These are phyloP conservation scores for Tolypocladium tropicale DNA, from an alignment of 2,329 filamentous ascomycete genomes.

Conservation along the genomic window DNA sequence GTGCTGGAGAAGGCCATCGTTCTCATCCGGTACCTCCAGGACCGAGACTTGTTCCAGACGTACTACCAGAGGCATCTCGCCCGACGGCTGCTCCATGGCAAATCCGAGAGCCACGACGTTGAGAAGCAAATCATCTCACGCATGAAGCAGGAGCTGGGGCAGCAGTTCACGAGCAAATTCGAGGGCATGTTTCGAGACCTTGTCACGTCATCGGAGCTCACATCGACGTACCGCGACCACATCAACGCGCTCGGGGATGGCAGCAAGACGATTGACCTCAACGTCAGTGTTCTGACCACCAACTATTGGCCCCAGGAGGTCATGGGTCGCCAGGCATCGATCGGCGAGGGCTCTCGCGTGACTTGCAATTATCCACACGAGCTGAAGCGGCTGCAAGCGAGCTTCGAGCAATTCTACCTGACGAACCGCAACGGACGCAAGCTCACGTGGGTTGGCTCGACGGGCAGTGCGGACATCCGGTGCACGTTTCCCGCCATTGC, in stretches of 20 bases:
- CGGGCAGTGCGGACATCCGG: slow-evolving; percentile 76
- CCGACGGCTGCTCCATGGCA: slow-evolving; percentile 75
- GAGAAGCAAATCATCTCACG: slow-evolving; percentile 93
- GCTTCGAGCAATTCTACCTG: slow-evolving; percentile 83
- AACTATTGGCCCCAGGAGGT: slow-evolving; percentile 93
- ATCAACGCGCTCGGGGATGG: slow-evolving; percentile 41
- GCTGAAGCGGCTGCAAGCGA: slow-evolving; percentile 65
- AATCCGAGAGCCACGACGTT: slow-evolving; percentile 81
- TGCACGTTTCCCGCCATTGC: slow-evolving; percentile 65
- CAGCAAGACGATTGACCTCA: slow-evolving; percentile 56
- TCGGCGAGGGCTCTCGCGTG: slow-evolving; percentile 31
- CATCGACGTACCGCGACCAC: slow-evolving; percentile 63
- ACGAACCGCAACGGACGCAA: slow-evolving; percentile 79
- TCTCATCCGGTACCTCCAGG: slow-evolving; percentile 75
- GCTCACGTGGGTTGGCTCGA: slow-evolving; percentile 66
- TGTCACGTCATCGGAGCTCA: slow-evolving; percentile 75
- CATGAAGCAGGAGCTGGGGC: slow-evolving; percentile 95
- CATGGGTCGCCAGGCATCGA: slow-evolving; percentile 53
- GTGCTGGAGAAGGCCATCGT: slow-evolving; percentile 85
- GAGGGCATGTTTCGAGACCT: slow-evolving; percentile 99
- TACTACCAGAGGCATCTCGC: slow-evolving; percentile 98
- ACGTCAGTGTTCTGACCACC: slow-evolving; percentile 77
- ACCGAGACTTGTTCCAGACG: slow-evolving; percentile 90
- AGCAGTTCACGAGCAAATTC: slow-evolving; percentile 84
- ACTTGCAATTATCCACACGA: slow-evolving; percentile 64